Percentiles rank a stretch among this genome's conserved stretches.
phyloP scores from a whole-genome alignment of 495 filamentous ascomycete species.

The Penicillium canariense region DNA sequence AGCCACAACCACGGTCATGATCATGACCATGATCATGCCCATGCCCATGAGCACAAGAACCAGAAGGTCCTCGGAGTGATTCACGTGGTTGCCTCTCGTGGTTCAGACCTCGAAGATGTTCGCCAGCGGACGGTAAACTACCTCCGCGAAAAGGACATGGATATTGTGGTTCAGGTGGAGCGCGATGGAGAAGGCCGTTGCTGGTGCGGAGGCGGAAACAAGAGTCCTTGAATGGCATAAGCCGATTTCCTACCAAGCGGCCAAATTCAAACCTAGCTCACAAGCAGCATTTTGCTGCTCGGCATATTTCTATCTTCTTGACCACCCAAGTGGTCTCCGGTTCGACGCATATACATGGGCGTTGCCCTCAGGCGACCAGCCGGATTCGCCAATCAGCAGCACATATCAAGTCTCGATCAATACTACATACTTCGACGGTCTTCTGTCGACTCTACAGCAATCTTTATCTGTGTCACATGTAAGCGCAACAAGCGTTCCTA shows the following conservation, averaged over 20 bases:
- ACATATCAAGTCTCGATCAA: not conserved
- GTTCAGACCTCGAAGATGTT: conserved; percentile 73
- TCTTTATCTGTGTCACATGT: not conserved
- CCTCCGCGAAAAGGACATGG: conserved; percentile 60
- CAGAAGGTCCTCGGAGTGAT: conserved; percentile 70
- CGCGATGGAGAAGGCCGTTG: conserved; percentile 72
- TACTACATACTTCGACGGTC: not conserved
- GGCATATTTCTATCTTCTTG: not conserved
- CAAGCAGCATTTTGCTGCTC: not conserved
- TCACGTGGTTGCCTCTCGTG: conserved; percentile 71
- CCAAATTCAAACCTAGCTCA: not conserved
- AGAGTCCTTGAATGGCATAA: conserved; percentile 20
- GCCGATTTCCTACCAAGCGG: not conserved
- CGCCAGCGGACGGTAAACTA: conserved; percentile 60
- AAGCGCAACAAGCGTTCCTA: not conserved
- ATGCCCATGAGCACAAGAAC: conserved; percentile 31
- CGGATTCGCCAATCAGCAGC: not conserved
- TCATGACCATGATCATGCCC: conserved; percentile 27
- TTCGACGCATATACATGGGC: not conserved
- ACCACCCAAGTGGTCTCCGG: not conserved
- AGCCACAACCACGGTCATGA: conserved; percentile 10
- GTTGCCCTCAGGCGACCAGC: not conserved
- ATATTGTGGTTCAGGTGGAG: conserved; percentile 75
- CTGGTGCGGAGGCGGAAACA: conserved; percentile 65
- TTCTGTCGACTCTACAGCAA: not conserved